Evolutionary conservation across 1,284 basidiomycete species (phyloP), one percentile per base, ranked within the genome.

Genomic region (Neotropicomus parvogracilis): DNA sequence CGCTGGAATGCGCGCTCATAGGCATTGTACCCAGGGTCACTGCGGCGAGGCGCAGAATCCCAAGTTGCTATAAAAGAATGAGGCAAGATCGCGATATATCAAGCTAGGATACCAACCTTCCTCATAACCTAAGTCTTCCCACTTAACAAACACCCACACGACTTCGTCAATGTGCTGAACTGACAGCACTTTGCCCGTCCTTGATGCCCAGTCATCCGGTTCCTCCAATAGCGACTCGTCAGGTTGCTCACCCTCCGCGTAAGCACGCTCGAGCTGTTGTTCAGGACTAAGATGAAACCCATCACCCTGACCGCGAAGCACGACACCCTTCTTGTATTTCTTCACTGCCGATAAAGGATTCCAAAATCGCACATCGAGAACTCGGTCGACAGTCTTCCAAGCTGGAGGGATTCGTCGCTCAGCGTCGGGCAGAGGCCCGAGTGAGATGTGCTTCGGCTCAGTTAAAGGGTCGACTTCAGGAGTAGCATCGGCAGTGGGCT

Each of bases 41-140:
- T 75, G 2, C 57, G 62, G n/a, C 72, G 74, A 35, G 90, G 90
- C 1, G 92, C 92, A 10, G 90, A 83, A 66, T 95, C 93, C 88
- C 90, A 95, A 9, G 88, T 87, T n/a, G 89, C 91, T 90, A 56
- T 50, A 43, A 26, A 32, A 41, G 29, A 38, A 33, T 52, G 12
- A 59, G 55, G 3, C 20, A 24, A 21, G 17, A 31, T 31, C 1
- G 4, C 10, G 3, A 10, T n/a, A 31, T 27, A 28, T n/a, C 27
- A 37, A 42, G 21, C 43, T 32, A 35, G 13, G n/a, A 50, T 39
- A 59, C 77, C 51, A 48, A 91, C 91, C 83, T 71, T 93, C 84
- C 28, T 93, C 90, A 56, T 97, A 97, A 24, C 86, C 83, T 36
- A 95, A 73, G 56, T 95, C 92, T 31, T 85, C 75, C 91, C 93